Percentiles rank a stretch among this genome's conserved stretches.
Evolutionary conservation across 768 basidiomycete genomes (phyloP).

Genomic region (Leccinum subgranulosum): DNA sequence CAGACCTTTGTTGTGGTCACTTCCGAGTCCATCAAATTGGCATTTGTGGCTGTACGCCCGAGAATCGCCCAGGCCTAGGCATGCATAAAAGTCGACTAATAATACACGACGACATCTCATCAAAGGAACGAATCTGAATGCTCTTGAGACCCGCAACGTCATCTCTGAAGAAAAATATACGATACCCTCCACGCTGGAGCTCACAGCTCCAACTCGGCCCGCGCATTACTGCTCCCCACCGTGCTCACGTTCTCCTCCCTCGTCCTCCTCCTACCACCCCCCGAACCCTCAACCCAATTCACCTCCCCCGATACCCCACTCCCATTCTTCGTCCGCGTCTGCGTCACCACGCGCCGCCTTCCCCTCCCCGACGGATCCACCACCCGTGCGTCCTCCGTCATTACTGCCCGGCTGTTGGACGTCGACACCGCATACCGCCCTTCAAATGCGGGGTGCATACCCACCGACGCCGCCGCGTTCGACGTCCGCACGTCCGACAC

Average conservation of each 20-base stretch:
- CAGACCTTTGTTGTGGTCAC: too few species aligned
- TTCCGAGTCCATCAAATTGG: too few species aligned
- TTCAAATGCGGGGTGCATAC: conserved; percentile 37
- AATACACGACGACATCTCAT: background rate
- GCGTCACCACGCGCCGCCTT: conserved; percentile 25
- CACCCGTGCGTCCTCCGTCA: conserved; percentile 14
- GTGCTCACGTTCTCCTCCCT: background rate
- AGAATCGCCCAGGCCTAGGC: background rate
- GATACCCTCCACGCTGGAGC: background rate
- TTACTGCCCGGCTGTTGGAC: conserved; percentile 11
- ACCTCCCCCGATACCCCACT: conserved; percentile 9
- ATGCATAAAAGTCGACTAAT: background rate
- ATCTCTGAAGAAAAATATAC: background rate
- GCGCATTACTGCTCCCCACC: conserved; percentile 23
- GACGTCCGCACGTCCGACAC: conserved; percentile 31
- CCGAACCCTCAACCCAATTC: conserved; percentile 10
- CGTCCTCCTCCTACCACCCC: background rate
- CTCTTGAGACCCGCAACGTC: background rate
- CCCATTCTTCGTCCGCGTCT: background rate
- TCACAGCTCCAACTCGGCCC: conserved; percentile 21
- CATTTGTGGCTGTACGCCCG: too few species aligned
- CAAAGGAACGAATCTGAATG: background rate
- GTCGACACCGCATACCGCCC: conserved; percentile 36
- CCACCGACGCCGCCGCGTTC: conserved; percentile 27
- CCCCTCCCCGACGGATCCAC: conserved; percentile 33